These are phyloP conservation scores for Populus tomentosa DNA, from an alignment of 441 rosid species.

Conservation along the genomic window DNA sequence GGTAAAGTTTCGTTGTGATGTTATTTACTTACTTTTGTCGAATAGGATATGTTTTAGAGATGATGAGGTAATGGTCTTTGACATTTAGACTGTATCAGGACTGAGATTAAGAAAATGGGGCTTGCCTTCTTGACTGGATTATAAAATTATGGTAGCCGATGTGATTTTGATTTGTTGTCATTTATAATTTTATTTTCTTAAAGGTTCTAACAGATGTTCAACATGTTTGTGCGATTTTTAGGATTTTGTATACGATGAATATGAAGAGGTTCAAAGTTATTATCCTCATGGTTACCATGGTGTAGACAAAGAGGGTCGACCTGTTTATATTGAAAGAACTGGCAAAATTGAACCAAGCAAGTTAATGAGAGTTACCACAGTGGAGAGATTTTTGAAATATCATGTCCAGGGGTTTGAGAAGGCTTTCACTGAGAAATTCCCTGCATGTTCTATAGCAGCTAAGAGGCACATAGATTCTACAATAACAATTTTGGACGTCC, in stretches of 20 bases:
- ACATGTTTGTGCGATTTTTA: constrained; percentile 24
- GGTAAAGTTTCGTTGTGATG: constrained; percentile 37
- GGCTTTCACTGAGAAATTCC: constrained; percentile 77
- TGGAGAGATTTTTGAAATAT: constrained; percentile 80
- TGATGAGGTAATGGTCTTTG: background rate
- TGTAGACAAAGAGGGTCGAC: constrained; percentile 82
- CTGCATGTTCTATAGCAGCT: constrained; percentile 83
- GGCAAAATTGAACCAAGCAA: constrained; percentile 72
- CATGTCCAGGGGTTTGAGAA: constrained; percentile 92
- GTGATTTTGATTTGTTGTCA: constrained; percentile 1
- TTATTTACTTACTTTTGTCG: constrained; percentile 2
- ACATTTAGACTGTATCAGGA: background rate
- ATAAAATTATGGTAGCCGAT: background rate
- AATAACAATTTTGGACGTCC: constrained; percentile 75
- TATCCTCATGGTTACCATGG: constrained; percentile 99
- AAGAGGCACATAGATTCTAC: constrained; percentile 79
- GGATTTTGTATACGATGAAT: constrained; percentile 87
- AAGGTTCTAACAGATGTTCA: constrained; percentile 5
- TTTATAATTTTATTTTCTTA: background rate
- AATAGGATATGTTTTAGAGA: constrained; percentile 2
- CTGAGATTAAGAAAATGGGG: background rate
- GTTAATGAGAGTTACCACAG: constrained; percentile 72
- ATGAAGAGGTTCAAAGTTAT: constrained; percentile 62
- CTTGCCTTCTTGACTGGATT: background rate
- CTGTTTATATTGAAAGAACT: constrained; percentile 77